Base-by-base conservation (phyloP, 2,329 filamentous ascomycete species). In the Aspergillus sclerotialis region DNA sequence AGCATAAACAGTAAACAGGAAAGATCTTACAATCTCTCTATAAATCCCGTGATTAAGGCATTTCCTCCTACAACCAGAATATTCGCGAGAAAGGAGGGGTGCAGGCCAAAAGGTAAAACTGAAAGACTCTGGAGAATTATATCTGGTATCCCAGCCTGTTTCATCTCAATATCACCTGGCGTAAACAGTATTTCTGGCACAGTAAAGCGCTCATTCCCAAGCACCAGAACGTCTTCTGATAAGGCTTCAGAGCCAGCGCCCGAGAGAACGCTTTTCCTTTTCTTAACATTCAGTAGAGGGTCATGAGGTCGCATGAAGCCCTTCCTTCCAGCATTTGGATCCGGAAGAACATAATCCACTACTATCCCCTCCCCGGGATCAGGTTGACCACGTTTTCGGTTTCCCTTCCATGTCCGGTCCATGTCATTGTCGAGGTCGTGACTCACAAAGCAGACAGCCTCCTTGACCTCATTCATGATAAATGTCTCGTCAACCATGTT, bases 401-500 rank as follows among this genome's bases (percentile, higher is more conserved):
- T 78, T 5, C 82, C 84, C 58, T 87, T 92, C 87, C 88, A 94
- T 0, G 80, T 82, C 44, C 72, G 74, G 43, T 96, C 89, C 23
- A 98, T 73, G 48, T 95, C 86, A 5, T 59, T 53, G 16, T 71
- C 68, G 59, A 96, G 95, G 53, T 93, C 78, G 1, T 76, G 66
- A 2, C 84, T 83, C 8, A 95, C 80, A 49, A 84, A 96, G 55
- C 86, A 94, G 1, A 84, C 80, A 4, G 82, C 74, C 57, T 98
- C 92, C 56, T 98, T 98, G 61, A 96, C 89, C 59, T 95, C 85
- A 52, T 94, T 94, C 56, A 95, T 87, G 32, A 96, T 82, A 58
- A 93, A 82, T 1, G 84, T 82, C 50, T 98, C 92, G 58, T 94
- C 89, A 42, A 92, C 80, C 78, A 98, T 89, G 57, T 95, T 90